Base-by-base conservation (phyloP, 23 red algal species). In the Cyanidium caldarium region DNA sequence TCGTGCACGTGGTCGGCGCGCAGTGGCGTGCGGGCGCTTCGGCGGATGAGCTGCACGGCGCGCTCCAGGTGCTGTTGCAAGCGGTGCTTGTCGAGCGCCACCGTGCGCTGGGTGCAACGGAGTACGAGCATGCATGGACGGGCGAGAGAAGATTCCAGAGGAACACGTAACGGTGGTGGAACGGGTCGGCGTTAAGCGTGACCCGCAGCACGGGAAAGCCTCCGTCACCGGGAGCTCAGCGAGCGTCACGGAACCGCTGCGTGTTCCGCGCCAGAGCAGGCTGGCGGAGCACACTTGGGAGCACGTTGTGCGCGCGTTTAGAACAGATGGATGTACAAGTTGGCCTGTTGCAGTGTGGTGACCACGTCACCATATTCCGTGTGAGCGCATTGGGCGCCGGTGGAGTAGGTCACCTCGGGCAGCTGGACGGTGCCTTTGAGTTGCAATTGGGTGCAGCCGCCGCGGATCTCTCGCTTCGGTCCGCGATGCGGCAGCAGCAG, bases 371-470 rank as follows among this genome's bases (percentile, higher is more conserved):
- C 19, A 28, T 61, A 61, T 5, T 61, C n/a, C 51, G 51, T 28
- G 7, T 28, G 51, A 16, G n/a, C 19, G 21, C 3, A 16, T 25
- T 28, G n/a, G 19, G 51, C 3, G 51, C 51, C 31, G 51, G 31
- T 28, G 13, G 31, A 16, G 23, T 61, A 61, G 5, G 51, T 28
- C 13, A 28, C 51, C 51, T 61, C 51, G 10, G 51, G 51, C 7
- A 61, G 51, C 51, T 61, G n/a, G 7, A 61, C 31, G 51, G 51
- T 28, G 21, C 51, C 51, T 61, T 61, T 61, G n/a, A 61, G 51
- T 25, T 61, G 51, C 13, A 61, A 28, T 28, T 61, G 51, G 10
- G 21, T 61, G 7, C 51, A 16, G 21, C 21, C n/a, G 7, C n/a
- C 7, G n/a, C n/a, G n/a, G n/a, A n/a, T n/a, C n/a, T n/a, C n/a